Evolutionary conservation across 192 early-diverging fungal species (phyloP), one percentile per base, ranked within the genome.

Genomic region (Polychytrium aggregatum): DNA sequence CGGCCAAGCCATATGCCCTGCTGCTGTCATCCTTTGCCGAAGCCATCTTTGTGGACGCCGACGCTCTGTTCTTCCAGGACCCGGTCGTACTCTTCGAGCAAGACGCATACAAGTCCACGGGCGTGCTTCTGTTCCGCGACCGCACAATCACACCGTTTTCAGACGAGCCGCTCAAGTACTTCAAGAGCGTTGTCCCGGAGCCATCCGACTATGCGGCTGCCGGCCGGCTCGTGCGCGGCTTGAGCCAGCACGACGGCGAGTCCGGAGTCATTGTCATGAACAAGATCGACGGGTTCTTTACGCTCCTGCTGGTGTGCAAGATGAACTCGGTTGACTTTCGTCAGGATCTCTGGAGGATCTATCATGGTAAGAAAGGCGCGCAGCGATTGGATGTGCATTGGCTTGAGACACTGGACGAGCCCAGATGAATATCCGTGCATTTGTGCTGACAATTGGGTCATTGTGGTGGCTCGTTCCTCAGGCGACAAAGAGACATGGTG

Each of bases 401-500:
- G n/a, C n/a, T n/a, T n/a, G n/a, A n/a, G n/a, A n/a, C n/a, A n/a
- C n/a, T n/a, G n/a, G n/a, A n/a, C n/a, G n/a, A n/a, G n/a, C n/a
- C n/a, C n/a, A n/a, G n/a, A n/a, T n/a, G n/a, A n/a, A n/a, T n/a
- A n/a, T n/a, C n/a, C n/a, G n/a, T n/a, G n/a, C n/a, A n/a, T n/a
- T n/a, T n/a, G n/a, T n/a, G n/a, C n/a, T n/a, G n/a, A n/a, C n/a
- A n/a, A n/a, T n/a, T n/a, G n/a, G n/a, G n/a, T n/a, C n/a, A n/a
- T n/a, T n/a, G n/a, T n/a, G n/a, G n/a, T n/a, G n/a, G n/a, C n/a
- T n/a, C n/a, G n/a, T n/a, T n/a, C 8, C 27, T 6, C 40, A 56
- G 50, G 81, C 26, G 81, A 83, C 58, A 83, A 83, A 48, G 81
- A 83, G 52, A 68, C 79, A 0, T 83, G 74, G 34, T 83, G 81